These are phyloP conservation scores for Oryza meridionalis DNA, from an alignment of 176 grass and related monocot genomes.

Conservation along the genomic window DNA sequence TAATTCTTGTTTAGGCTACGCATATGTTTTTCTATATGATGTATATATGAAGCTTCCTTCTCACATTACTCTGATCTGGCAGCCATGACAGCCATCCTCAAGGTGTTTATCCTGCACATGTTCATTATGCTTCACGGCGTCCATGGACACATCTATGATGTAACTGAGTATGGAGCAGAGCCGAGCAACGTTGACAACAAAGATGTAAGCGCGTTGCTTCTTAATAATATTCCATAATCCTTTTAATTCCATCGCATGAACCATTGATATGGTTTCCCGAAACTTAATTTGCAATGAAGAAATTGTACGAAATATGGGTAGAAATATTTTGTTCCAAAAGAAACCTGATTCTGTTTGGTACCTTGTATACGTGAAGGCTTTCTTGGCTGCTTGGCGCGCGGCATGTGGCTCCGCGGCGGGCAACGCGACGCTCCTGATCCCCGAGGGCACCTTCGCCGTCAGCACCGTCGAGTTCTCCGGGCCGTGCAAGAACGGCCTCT, in stretches of 20 bases:
- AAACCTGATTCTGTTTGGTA: too few relatives aligned
- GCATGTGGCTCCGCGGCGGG: conserved; percentile 33
- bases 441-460: conserved; percentile 47
- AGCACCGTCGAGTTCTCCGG: conserved; percentile 38
- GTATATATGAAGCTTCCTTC: not conserved
- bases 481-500: conserved; percentile 21
- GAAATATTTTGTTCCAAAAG: too few relatives aligned
- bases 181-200: conserved; percentile 43
- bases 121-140: not conserved
- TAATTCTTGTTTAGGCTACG: not conserved
- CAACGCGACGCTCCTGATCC: conserved; percentile 45
- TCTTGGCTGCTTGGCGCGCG: conserved; percentile 50
- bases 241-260: not conserved
- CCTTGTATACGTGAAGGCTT: conserved; percentile 29
- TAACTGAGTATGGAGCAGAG: conserved; percentile 46
- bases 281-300: too few relatives aligned
- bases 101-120: not conserved
- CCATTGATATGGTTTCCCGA: too few relatives aligned
- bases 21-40: conserved; percentile 8
- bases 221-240: not conserved
- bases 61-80: not conserved
- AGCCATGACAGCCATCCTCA: conserved; percentile 14
- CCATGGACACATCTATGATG: conserved; percentile 9
- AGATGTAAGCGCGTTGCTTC: not conserved
- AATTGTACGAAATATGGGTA: too few relatives aligned